Evolutionary conservation across 23 red algal genomes (phyloP).

Genomic region (Gracilaria gracilis): DNA sequence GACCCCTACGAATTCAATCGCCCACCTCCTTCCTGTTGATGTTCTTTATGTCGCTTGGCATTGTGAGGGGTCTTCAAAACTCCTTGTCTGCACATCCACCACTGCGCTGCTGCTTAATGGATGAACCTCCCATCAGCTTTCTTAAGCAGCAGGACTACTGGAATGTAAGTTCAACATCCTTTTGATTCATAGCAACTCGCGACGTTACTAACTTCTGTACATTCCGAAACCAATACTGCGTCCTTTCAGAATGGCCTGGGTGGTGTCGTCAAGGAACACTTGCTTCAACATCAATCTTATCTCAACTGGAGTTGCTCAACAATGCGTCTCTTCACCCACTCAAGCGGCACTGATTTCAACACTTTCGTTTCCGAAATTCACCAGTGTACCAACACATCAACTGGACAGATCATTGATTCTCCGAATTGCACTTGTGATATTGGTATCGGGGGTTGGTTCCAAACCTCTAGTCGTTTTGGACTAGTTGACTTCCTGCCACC

Average conservation of each 20-base stretch:
- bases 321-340: background rate
- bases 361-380: background rate
- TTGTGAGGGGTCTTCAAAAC: background rate
- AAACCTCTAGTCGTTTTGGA: conserved; percentile 7
- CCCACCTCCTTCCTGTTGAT: no score
- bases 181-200: no score
- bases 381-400: background rate
- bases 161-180: background rate
- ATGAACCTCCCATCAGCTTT: background rate
- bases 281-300: background rate
- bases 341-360: background rate
- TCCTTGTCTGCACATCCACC: background rate
- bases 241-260: background rate
- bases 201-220: background rate
- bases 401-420: background rate
- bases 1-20: no score
- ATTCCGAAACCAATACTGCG: no score
- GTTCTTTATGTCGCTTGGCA: no score
- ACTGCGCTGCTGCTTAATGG: background rate
- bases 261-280: background rate
- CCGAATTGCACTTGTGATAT: conserved; percentile 37
- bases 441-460: conserved; percentile 28
- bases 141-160: background rate
- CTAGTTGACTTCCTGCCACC: conserved; percentile 43
- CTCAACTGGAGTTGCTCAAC: background rate